Evolutionary conservation across 2,329 filamentous ascomycete genomes (phyloP).

Genomic region (Colletotrichum kahawae): DNA sequence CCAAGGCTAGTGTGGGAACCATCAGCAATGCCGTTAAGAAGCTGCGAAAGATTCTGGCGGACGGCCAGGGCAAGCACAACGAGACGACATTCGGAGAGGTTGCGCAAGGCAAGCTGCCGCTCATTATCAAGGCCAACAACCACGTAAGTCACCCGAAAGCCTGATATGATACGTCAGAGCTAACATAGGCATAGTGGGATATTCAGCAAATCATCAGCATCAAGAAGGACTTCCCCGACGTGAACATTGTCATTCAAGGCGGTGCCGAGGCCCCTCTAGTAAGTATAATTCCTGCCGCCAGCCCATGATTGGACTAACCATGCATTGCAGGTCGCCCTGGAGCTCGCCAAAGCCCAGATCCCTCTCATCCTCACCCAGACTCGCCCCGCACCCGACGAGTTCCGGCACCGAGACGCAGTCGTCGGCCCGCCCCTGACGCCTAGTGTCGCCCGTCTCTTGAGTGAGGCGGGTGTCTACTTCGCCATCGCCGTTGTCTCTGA

Average conservation of each 20-base stretch:
- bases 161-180: not conserved
- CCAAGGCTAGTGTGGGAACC: slow-evolving; percentile 30
- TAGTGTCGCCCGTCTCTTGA: slow-evolving; percentile 41
- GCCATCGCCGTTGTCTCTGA: slow-evolving; percentile 33
- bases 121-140: slow-evolving; percentile 40
- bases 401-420: slow-evolving; percentile 40
- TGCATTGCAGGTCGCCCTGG: slow-evolving; percentile 36
- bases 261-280: slow-evolving; percentile 43
- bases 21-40: slow-evolving; percentile 31
- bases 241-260: slow-evolving; percentile 43
- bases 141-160: not conserved
- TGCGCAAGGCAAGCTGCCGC: slow-evolving; percentile 39
- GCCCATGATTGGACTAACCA: not conserved
- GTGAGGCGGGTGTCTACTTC: slow-evolving; percentile 43
- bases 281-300: slow-evolving; percentile 6
- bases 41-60: slow-evolving; percentile 39
- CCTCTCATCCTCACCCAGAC: slow-evolving; percentile 47
- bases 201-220: slow-evolving; percentile 44
- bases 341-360: slow-evolving; percentile 43
- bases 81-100: slow-evolving; percentile 39
- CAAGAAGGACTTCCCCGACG: slow-evolving; percentile 36
- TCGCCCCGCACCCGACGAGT: slow-evolving; percentile 36
- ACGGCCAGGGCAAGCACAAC: slow-evolving; percentile 38
- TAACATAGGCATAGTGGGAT: slow-evolving; percentile 35
- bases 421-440: slow-evolving; percentile 46